Percentiles rank a stretch among this genome's conserved stretches.
Evolutionary conservation across 768 basidiomycete species (phyloP).

Genomic region (Cystobasidium tubakii): DNA sequence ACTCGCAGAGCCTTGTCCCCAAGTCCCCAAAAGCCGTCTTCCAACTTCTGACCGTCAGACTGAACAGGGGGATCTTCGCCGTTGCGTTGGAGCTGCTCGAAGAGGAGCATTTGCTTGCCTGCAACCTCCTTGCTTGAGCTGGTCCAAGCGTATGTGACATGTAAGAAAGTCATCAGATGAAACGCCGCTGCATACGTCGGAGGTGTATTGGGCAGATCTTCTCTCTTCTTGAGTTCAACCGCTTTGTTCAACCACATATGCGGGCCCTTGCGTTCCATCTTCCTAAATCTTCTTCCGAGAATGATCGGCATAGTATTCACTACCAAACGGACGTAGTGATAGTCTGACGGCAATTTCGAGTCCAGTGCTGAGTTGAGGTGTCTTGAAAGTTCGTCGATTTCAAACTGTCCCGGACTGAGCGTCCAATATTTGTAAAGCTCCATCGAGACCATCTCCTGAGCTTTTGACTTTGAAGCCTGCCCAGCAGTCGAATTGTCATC

Average conservation of each 20-base stretch:
- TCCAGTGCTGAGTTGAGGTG: neutral
- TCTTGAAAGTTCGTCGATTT: conserved; percentile 12
- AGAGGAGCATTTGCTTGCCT: neutral
- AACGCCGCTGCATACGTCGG: neutral
- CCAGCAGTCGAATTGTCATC: conserved; percentile 2
- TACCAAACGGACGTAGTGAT: conserved; percentile 24
- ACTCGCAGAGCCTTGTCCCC: conserved; percentile 30
- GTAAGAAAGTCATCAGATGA: conserved; percentile 20
- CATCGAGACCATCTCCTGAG: conserved; percentile 11
- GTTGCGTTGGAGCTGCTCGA: neutral
- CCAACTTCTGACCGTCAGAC: neutral
- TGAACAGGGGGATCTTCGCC: neutral
- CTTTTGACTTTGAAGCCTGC: neutral
- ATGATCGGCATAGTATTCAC: conserved; percentile 15
- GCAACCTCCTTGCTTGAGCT: conserved; percentile 21
- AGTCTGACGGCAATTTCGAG: neutral
- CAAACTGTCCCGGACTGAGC: neutral
- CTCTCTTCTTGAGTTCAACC: conserved; percentile 3
- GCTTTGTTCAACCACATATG: conserved; percentile 27
- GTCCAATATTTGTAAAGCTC: conserved; percentile 27
- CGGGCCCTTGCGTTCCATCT: conserved; percentile 30
- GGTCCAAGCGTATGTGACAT: conserved; percentile 26
- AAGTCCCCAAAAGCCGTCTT: conserved; percentile 17
- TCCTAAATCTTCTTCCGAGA: conserved; percentile 27
- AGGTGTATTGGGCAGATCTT: neutral